phyloP scores from a whole-genome alignment of 202 grass and related monocot species.

The Alloteropsis angusta region DNA sequence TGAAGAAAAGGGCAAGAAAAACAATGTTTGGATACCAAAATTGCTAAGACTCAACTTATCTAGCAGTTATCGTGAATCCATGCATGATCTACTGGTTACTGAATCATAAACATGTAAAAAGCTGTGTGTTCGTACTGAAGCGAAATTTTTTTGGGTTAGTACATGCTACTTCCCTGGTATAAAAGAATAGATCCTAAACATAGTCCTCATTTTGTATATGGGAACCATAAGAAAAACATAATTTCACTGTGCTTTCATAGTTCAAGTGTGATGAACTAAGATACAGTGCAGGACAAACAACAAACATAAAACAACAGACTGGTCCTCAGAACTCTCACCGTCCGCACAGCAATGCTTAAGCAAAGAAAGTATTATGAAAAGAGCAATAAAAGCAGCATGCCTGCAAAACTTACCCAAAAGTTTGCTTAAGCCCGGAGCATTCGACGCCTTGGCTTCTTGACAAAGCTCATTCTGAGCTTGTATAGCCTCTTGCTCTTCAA shows the following conservation, averaged over 20 bases:
- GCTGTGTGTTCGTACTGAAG: neutral
- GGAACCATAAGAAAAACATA: neutral
- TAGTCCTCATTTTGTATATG: neutral
- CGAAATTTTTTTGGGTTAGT: neutral
- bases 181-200: neutral
- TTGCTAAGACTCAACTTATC: neutral
- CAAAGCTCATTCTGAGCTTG: conserved; percentile 88
- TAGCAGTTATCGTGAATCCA: conserved; percentile 1
- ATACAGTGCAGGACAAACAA: neutral
- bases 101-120: neutral
- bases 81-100: neutral
- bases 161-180: neutral
- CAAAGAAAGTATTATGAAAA: neutral
- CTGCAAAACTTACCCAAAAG: conserved; percentile 26
- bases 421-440: conserved; percentile 32
- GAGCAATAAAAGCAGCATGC: neutral
- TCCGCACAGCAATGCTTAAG: neutral
- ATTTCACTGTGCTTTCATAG: neutral
- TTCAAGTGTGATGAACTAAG: neutral
- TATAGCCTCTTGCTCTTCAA: conserved; percentile 82
- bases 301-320: neutral
- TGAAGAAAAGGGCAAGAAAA: neutral
- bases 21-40: neutral
- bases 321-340: neutral
- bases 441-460: conserved; percentile 59